Evolutionary conservation across 2,329 filamentous ascomycete species (phyloP).

Genomic region (Epichloe scottii): DNA sequence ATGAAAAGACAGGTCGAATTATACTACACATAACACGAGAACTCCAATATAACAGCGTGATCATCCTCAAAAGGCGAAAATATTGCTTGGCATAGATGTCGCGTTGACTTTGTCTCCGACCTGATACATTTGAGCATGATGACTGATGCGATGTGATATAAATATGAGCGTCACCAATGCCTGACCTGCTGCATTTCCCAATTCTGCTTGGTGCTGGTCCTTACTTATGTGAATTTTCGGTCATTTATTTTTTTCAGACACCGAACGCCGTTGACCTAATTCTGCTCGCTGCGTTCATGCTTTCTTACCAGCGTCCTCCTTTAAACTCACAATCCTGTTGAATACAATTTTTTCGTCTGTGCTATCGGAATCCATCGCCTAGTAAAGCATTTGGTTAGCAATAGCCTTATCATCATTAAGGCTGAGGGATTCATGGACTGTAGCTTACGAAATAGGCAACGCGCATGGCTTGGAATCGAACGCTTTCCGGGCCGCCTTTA

Average conservation of each 20-base stretch:
- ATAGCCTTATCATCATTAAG: background rate
- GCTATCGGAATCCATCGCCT: slow-evolving; percentile 66
- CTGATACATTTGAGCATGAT: background rate
- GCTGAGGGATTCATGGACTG: background rate
- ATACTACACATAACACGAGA: too few species aligned
- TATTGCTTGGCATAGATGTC: background rate
- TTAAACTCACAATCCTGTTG: slow-evolving; percentile 84
- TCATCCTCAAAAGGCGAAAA: too few species aligned
- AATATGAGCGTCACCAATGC: background rate
- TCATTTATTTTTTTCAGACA: background rate
- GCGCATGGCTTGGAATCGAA: slow-evolving; percentile 84
- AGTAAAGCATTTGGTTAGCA: slow-evolving; percentile 2
- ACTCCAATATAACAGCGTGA: too few species aligned
- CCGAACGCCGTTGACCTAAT: background rate
- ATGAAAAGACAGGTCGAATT: too few species aligned
- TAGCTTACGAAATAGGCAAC: slow-evolving; percentile 65
- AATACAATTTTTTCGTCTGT: slow-evolving; percentile 70
- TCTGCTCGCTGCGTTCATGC: background rate
- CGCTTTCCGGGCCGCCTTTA: slow-evolving; percentile 54
- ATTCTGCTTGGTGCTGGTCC: background rate
- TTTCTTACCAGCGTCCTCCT: slow-evolving; percentile 71
- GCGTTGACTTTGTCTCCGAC: background rate
- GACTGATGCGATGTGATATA: background rate
- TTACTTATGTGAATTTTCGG: background rate
- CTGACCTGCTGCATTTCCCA: background rate